phyloP scores from a whole-genome alignment of 495 filamentous ascomycete genomes.

The Trichoderma orchidacearum region DNA sequence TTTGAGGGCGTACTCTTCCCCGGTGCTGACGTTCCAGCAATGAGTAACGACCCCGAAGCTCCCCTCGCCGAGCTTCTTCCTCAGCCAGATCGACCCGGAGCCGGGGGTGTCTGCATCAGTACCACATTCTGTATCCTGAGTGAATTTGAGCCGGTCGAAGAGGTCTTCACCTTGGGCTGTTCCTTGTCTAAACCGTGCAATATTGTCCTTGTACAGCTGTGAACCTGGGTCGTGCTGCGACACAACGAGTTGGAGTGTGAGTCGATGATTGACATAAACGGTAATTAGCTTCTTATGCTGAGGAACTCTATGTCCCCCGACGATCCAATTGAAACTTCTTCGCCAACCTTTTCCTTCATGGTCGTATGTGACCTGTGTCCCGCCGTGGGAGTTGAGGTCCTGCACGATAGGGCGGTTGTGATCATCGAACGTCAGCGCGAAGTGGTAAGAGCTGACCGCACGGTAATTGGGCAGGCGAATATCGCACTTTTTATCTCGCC shows the following conservation, averaged over 20 bases:
- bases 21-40: conserved; percentile 5
- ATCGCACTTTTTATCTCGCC: background rate
- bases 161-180: background rate
- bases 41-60: conserved; percentile 2
- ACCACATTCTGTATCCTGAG: background rate
- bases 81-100: background rate
- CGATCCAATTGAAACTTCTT: conserved; percentile 5
- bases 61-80: conserved; percentile 1
- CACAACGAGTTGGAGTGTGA: conserved; percentile 5
- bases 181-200: conserved; percentile 1
- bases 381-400: conserved; percentile 1
- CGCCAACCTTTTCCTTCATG: conserved; percentile 1
- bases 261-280: background rate
- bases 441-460: background rate
- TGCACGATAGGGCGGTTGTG: conserved; percentile 1
- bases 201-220: background rate
- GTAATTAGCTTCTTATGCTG: background rate
- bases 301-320: background rate
- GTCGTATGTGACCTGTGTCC: conserved; percentile 6
- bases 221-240: conserved; percentile 1
- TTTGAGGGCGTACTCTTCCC: conserved; percentile 1
- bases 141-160: background rate
- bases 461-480: background rate
- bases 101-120: background rate
- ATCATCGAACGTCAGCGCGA: conserved; percentile 5